phyloP scores from a whole-genome alignment of 2,329 filamentous ascomycete genomes.

The Nectriaceae sp. region DNA sequence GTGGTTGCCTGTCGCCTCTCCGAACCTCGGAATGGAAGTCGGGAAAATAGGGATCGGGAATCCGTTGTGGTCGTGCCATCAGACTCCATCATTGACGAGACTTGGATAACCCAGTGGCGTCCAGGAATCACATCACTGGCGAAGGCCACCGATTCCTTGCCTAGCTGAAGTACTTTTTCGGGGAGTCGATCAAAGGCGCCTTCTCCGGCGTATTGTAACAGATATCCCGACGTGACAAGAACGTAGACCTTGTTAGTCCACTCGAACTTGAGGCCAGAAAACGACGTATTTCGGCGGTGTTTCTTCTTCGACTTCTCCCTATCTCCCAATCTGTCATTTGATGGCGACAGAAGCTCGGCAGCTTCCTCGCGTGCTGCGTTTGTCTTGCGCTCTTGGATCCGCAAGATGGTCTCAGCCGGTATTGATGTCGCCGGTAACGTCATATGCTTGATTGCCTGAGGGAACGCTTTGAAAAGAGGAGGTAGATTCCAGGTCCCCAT shows the following conservation, averaged over 20 bases:
- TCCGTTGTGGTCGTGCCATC: slow-evolving; percentile 54
- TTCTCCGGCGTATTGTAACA: slow-evolving; percentile 73
- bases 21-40: slow-evolving; percentile 57
- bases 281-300: slow-evolving; percentile 46
- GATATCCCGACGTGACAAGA: slow-evolving; percentile 68
- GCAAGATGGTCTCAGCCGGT: slow-evolving; percentile 69
- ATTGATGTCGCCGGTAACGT: slow-evolving; percentile 67
- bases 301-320: slow-evolving; percentile 45
- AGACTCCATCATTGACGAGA: slow-evolving; percentile 65
- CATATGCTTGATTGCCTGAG: slow-evolving; percentile 77
- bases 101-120: slow-evolving; percentile 77
- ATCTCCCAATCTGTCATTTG: slow-evolving; percentile 24
- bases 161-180: slow-evolving; percentile 72
- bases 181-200: slow-evolving; percentile 72
- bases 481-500: slow-evolving; percentile 64
- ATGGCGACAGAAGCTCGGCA: slow-evolving; percentile 5
- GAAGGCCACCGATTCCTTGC: slow-evolving; percentile 76
- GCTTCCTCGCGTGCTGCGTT: slow-evolving; percentile 20
- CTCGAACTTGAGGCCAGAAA: slow-evolving; percentile 52
- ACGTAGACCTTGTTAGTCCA: slow-evolving; percentile 75
- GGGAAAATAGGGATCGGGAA: slow-evolving; percentile 64
- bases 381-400: slow-evolving; percentile 55
- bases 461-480: slow-evolving; percentile 84
- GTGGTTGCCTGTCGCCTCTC: slow-evolving; percentile 62
- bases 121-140: slow-evolving; percentile 80